Base-by-base conservation (phyloP, 441 rosid species). In the Mallotus repandus region DNA sequence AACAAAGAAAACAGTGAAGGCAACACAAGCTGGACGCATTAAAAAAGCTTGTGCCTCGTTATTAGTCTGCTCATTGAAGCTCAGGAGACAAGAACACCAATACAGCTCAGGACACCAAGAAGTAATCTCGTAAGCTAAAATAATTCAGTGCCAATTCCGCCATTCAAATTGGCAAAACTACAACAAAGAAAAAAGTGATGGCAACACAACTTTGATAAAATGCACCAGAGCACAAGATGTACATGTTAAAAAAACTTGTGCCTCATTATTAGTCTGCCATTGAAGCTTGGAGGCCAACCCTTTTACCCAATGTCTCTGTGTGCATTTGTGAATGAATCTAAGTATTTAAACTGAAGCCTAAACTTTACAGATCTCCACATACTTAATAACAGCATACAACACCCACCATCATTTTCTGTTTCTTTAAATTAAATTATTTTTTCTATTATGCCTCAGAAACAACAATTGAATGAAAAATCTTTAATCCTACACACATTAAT, bases 151-250 rank as follows among this genome's bases (percentile, higher is more conserved):
- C 29, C 53, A 64, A 43, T 5, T 64, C 18, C 16, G 29, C 22
- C 29, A 11, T 41, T 43, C 14, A 25, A 19, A 3, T 18, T 3
- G 38, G 12, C 11, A 35, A 61, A 61, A 61, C 9, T 38, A 14
- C 9, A 5, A 8, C 14, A 63, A 63, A 38, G 6, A 29, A 63
- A 10, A 61, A 45, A 29, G 64, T 7, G 13, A 29, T 35, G 45
- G 45, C 4, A 41, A 41, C 25, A 38, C 48, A 63, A 63, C 12
- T 41, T 63, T 63, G 66, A 63, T 18, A 63, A 63, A 63, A n/a
- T 4, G 2, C 2, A n/a, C 0, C 13, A 18, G 9, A 8, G 1
- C 14, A 59, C 63, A 59, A 35, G 38, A 11, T 14, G 11, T 8
- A 16, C 4, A 0, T 21, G 35, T 35, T 61, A 19, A 32, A 35